phyloP scores from a whole-genome alignment of 441 rosid species.

The Eugenia klotzschiana region DNA sequence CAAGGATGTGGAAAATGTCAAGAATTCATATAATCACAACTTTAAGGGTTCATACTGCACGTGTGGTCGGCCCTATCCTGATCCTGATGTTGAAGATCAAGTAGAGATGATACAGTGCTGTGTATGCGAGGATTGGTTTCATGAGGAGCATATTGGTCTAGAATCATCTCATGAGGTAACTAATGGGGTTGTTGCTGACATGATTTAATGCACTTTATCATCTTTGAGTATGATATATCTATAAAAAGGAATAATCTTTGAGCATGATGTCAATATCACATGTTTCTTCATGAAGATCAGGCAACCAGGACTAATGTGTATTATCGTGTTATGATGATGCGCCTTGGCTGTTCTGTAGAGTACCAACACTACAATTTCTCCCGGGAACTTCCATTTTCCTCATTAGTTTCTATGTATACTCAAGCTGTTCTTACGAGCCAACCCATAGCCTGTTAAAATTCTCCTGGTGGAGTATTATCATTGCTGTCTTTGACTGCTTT shows the following conservation, averaged over 20 bases:
- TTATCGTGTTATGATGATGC: background rate
- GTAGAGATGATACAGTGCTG: conserved; percentile 95
- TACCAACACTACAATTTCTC: background rate
- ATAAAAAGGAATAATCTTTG: background rate
- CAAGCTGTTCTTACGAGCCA: background rate
- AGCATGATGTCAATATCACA: background rate
- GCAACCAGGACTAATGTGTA: background rate
- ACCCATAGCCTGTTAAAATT: background rate
- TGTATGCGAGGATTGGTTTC: conserved; percentile 94
- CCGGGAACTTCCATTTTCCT: background rate
- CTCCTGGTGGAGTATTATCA: background rate
- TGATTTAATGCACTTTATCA: background rate
- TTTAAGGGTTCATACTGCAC: conserved; percentile 81
- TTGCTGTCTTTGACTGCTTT: background rate
- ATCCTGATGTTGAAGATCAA: conserved; percentile 78
- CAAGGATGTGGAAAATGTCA: conserved; percentile 63
- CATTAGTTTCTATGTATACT: background rate
- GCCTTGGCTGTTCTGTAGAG: background rate
- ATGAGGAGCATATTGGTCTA: conserved; percentile 71
- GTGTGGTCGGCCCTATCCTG: conserved; percentile 72
- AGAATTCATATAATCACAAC: conserved; percentile 82
- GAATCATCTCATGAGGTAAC: conserved; percentile 41
- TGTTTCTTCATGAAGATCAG: background rate
- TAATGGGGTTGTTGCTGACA: background rate
- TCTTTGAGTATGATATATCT: background rate